A percentile compares a stretch with the other conserved stretches of the same genome.
phyloP scores from a whole-genome alignment of 164 flowering plant species.

The Sedum album region DNA sequence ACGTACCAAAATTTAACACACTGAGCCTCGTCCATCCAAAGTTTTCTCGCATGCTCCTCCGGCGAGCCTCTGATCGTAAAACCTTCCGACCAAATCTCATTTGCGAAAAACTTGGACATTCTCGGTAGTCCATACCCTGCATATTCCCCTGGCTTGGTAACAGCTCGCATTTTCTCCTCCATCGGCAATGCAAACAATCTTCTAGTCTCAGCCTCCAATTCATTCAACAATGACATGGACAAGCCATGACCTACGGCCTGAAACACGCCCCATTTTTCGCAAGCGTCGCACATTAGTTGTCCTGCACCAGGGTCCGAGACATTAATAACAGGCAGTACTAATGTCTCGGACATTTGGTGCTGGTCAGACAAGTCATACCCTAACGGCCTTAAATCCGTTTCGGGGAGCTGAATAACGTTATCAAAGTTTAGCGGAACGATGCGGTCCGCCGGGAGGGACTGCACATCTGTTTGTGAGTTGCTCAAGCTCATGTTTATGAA shows the following conservation, averaged over 20 bases:
- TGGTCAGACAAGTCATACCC: not conserved
- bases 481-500: not conserved
- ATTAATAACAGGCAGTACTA: conserved; percentile 47
- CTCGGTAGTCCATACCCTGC: conserved; percentile 74
- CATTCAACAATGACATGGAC: conserved; percentile 29
- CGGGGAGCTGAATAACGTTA: not conserved
- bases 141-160: conserved; percentile 46
- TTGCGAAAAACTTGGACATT: conserved; percentile 66
- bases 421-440: not conserved
- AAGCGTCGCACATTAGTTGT: conserved; percentile 49
- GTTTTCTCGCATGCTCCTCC: conserved; percentile 52
- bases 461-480: not conserved
- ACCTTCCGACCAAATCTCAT: conserved; percentile 86
- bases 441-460: not conserved
- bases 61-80: conserved; percentile 77
- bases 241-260: conserved; percentile 60
- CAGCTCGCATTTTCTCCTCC: conserved; percentile 62
- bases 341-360: not conserved
- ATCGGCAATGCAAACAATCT: conserved; percentile 61
- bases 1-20: conserved; percentile 53
- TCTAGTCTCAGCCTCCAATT: conserved; percentile 27
- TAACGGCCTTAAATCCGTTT: not conserved
- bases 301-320: conserved; percentile 36
- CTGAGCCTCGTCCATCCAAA: conserved; percentile 71
- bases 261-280: no score